phyloP scores from a whole-genome alignment of 768 basidiomycete genomes.

The Tephrocybe sp. region DNA sequence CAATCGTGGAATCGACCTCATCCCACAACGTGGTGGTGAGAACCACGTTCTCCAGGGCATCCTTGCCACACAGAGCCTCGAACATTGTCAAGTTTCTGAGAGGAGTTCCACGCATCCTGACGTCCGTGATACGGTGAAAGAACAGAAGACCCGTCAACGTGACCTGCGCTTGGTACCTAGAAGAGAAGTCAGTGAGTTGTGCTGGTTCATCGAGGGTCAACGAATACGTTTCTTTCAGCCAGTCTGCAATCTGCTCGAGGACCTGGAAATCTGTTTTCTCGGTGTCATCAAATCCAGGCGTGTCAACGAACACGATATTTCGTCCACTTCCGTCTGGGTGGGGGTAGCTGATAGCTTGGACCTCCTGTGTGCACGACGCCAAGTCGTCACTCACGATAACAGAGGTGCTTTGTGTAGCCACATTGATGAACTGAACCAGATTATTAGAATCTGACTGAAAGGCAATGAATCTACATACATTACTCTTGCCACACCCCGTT shows the following conservation, averaged over 20 bases:
- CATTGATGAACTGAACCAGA: conserved; percentile 25
- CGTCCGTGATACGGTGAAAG: conserved; percentile 43
- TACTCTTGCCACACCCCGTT: conserved; percentile 29
- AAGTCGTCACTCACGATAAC: conserved; percentile 19
- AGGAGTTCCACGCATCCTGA: conserved; percentile 39
- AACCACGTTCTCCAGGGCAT: conserved; percentile 41
- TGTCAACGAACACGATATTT: conserved; percentile 25
- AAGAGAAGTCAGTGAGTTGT: not conserved
- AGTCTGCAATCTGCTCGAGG: conserved; percentile 23
- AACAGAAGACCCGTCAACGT: conserved; percentile 40
- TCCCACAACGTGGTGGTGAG: conserved; percentile 52
- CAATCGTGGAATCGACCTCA: conserved; percentile 30
- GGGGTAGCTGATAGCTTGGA: conserved; percentile 17
- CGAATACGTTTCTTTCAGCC: conserved; percentile 25
- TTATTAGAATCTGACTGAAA: not conserved
- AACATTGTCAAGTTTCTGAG: conserved; percentile 47
- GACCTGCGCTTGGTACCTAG: conserved; percentile 24
- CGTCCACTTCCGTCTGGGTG: conserved; percentile 19
- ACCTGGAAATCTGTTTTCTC: conserved; percentile 22
- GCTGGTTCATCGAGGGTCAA: not conserved
- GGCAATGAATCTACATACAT: conserved; percentile 15
- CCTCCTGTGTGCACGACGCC: conserved; percentile 21
- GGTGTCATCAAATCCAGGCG: conserved; percentile 29
- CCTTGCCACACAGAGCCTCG: conserved; percentile 46
- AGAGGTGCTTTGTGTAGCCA: conserved; percentile 6